These are phyloP conservation scores for Candida ortonii DNA, from an alignment of 805 yeast genomes.

Conservation along the genomic window DNA sequence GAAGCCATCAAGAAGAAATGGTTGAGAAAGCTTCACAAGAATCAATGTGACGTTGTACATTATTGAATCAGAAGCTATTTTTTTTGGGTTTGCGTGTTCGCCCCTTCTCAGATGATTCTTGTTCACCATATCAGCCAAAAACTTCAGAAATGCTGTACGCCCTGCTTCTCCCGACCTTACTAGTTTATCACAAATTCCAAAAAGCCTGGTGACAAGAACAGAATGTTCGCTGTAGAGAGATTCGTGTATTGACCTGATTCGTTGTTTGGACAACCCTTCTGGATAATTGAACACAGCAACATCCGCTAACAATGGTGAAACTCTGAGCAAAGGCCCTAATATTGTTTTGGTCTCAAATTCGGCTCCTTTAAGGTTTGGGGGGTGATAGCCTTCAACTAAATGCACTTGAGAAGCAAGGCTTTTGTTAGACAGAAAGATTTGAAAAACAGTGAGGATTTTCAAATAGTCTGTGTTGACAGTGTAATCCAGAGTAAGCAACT, in stretches of 20 bases:
- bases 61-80: constrained; percentile 73
- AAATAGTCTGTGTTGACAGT: constrained; percentile 49
- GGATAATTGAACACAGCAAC: constrained; percentile 46
- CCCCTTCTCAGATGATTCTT: constrained; percentile 85
- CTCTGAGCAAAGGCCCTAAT: constrained; percentile 71
- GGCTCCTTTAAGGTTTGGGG: constrained; percentile 46
- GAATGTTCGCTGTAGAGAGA: constrained; percentile 64
- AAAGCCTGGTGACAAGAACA: constrained; percentile 58
- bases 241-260: constrained; percentile 49
- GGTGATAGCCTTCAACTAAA: constrained; percentile 51
- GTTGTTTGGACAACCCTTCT: constrained; percentile 36
- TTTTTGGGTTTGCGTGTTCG: constrained; percentile 66
- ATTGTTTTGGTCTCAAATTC: constrained; percentile 60
- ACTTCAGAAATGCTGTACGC: constrained; percentile 60
- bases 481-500: constrained; percentile 39
- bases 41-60: constrained; percentile 74
- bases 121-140: constrained; percentile 73
- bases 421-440: constrained; percentile 56
- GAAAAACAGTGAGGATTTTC: constrained; percentile 52
- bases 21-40: constrained; percentile 70
- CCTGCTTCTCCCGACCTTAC: constrained; percentile 70
- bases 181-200: constrained; percentile 66
- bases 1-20: constrained; percentile 64
- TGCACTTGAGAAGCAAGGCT: constrained; percentile 60
- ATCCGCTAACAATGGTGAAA: constrained; percentile 69